Percentiles rank a stretch among this genome's conserved stretches.
Conservation (phyloP, 1,139 yeast genomes). For the Saccharomycopsis crataegensis region DNA sequence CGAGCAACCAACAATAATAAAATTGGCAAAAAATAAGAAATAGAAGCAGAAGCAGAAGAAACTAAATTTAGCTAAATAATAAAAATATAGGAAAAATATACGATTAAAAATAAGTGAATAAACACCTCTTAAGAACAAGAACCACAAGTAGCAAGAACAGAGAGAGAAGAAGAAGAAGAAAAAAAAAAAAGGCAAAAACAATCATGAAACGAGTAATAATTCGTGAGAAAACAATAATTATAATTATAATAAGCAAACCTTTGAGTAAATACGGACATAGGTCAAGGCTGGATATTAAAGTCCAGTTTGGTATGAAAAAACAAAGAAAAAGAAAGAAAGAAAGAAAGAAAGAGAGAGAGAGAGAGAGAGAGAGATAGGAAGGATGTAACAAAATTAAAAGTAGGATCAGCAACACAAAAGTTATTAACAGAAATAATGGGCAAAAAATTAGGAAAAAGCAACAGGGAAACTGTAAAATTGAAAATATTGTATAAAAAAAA, state of each 20-base stretch:
- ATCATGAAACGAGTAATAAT: neutral
- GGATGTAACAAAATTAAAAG: too few relatives aligned
- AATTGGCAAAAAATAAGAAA: neutral
- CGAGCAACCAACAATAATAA: neutral
- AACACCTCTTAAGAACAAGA: neutral
- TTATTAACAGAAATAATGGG: too few relatives aligned
- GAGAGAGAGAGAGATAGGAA: too few relatives aligned
- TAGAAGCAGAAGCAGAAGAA: neutral
- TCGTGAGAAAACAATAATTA: neutral
- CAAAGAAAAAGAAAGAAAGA: too few relatives aligned
- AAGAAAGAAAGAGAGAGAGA: too few relatives aligned
- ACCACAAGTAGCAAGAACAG: neutral
- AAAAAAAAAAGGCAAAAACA: neutral
- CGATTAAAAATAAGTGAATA: neutral
- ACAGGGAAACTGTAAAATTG: too few relatives aligned
- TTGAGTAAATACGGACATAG: neutral
- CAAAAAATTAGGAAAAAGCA: too few relatives aligned
- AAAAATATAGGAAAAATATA: neutral
- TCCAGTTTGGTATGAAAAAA: too few relatives aligned
- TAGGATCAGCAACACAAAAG: too few relatives aligned
- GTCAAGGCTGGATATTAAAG: neutral
- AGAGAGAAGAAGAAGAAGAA: neutral
- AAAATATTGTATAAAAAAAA: too few relatives aligned
- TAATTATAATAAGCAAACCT: neutral
- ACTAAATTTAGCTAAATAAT: neutral